Conservation (phyloP, 257 asterid genomes). For the Coffea canephora region DNA sequence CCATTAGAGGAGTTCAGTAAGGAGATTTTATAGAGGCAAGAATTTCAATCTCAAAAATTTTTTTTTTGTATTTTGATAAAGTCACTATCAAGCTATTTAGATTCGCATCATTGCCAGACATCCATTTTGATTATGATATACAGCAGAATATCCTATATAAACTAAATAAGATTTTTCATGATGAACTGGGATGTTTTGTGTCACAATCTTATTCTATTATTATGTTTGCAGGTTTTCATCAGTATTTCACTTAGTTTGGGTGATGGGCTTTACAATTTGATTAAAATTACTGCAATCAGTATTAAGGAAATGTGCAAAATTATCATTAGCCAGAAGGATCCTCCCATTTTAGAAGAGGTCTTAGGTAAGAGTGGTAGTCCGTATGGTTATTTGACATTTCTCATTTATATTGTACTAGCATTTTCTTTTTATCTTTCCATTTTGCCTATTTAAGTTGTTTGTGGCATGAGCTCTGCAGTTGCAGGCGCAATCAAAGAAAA, state of each 20-base stretch:
- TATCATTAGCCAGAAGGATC: constrained; percentile 40
- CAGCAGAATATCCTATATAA: not conserved
- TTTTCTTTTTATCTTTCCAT: no score
- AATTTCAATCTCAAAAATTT: no score
- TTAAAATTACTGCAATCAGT: constrained; percentile 69
- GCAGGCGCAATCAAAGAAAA: not conserved
- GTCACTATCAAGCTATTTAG: not conserved
- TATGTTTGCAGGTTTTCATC: constrained; percentile 66
- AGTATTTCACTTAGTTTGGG: constrained; percentile 86
- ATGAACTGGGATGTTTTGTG: not conserved
- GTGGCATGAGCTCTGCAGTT: not conserved
- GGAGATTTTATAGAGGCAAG: not conserved
- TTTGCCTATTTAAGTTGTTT: not conserved
- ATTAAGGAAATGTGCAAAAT: constrained; percentile 48
- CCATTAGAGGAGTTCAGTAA: not conserved
- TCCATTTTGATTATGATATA: not conserved
- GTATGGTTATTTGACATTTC: constrained; percentile 4
- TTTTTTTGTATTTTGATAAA: not conserved
- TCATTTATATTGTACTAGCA: not conserved
- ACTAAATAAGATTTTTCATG: not conserved
- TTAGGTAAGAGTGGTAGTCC: constrained; percentile 43
- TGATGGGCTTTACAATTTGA: constrained; percentile 90
- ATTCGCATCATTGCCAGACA: not conserved
- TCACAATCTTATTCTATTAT: not conserved
- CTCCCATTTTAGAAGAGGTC: constrained; percentile 50